phyloP scores from a whole-genome alignment of 768 basidiomycete species.

The Russula brevipes region DNA sequence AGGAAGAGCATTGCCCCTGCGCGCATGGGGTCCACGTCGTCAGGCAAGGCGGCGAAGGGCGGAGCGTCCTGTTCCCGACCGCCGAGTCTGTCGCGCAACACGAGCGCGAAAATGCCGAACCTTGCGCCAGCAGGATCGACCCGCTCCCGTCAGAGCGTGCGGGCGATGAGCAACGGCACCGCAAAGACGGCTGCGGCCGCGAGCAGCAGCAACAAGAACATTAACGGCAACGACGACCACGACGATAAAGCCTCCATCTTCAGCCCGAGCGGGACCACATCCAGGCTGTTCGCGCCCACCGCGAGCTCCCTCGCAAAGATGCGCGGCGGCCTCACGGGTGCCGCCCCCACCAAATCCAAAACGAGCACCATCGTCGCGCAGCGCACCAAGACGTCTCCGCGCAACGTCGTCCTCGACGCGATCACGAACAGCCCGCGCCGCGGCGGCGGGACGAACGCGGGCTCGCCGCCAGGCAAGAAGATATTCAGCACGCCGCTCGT shows the following conservation, averaged over 20 bases:
- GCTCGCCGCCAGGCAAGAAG: constrained; percentile 27
- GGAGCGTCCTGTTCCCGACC: constrained; percentile 12
- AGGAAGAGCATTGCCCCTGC: constrained; percentile 6
- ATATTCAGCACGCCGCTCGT: constrained; percentile 54
- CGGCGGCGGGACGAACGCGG: constrained; percentile 11
- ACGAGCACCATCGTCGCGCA: constrained; percentile 18
- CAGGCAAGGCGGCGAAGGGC: constrained; percentile 15
- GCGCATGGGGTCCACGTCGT: constrained; percentile 9
- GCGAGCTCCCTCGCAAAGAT: constrained; percentile 28
- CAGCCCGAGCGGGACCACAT: constrained; percentile 23
- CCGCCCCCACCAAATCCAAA: constrained; percentile 13
- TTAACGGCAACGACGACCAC: background rate
- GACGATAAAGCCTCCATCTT: constrained; percentile 18
- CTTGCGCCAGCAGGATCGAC: constrained; percentile 17
- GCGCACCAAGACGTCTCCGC: constrained; percentile 17
- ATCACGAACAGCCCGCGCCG: constrained; percentile 35
- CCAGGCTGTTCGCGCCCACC: constrained; percentile 27
- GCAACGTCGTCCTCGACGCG: constrained; percentile 29
- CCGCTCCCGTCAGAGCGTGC: constrained; percentile 11
- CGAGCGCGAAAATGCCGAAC: constrained; percentile 9
- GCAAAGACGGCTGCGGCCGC: background rate
- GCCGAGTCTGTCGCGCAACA: constrained; percentile 7
- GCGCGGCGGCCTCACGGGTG: constrained; percentile 5
- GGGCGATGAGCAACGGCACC: constrained; percentile 26
- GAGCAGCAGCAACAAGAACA: background rate